phyloP scores from a whole-genome alignment of 352 stramenopile genomes.

The Pythium periplocum region DNA sequence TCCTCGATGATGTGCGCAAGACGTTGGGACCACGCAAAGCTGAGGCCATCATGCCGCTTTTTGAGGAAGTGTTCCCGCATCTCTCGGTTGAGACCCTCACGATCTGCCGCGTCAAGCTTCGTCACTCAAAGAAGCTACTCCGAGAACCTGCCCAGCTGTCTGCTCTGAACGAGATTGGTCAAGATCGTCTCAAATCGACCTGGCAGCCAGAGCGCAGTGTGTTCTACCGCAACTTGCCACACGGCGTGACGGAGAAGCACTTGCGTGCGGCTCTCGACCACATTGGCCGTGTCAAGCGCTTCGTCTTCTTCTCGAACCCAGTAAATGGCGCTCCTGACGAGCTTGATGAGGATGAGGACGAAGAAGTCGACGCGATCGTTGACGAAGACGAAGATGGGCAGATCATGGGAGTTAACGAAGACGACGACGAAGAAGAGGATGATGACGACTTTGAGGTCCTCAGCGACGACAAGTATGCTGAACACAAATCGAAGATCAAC shows the following conservation, averaged over 20 bases:
- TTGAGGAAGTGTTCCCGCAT: slow-evolving; percentile 69
- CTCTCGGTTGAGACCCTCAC: slow-evolving; percentile 82
- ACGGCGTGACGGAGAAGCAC: slow-evolving; percentile 60
- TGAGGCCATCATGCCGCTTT: slow-evolving; percentile 71
- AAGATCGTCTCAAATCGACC: slow-evolving; percentile 23
- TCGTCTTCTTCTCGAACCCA: slow-evolving; percentile 65
- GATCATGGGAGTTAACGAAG: slow-evolving; percentile 17
- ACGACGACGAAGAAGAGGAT: slow-evolving; percentile 27
- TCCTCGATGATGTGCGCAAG: slow-evolving; percentile 68
- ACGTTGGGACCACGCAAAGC: slow-evolving; percentile 50
- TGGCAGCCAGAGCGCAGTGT: slow-evolving; percentile 56
- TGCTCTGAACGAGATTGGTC: slow-evolving; percentile 37
- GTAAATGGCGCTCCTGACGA: slow-evolving; percentile 53
- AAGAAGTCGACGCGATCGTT: slow-evolving; percentile 15
- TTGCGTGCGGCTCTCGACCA: slow-evolving; percentile 57
- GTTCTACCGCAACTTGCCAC: slow-evolving; percentile 80
- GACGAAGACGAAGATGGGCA: slow-evolving; percentile 8
- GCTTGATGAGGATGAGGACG: slow-evolving; percentile 13
- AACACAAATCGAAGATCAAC: slow-evolving; percentile 12
- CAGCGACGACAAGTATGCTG: neutral
- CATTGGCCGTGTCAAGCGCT: slow-evolving; percentile 60
- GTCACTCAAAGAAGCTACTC: slow-evolving; percentile 62
- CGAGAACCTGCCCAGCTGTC: slow-evolving; percentile 41
- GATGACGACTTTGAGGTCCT: slow-evolving; percentile 4
- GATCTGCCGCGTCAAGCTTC: slow-evolving; percentile 77